Conservation (phyloP, 1,284 basidiomycete species). For the Crepidotus sp. region DNA sequence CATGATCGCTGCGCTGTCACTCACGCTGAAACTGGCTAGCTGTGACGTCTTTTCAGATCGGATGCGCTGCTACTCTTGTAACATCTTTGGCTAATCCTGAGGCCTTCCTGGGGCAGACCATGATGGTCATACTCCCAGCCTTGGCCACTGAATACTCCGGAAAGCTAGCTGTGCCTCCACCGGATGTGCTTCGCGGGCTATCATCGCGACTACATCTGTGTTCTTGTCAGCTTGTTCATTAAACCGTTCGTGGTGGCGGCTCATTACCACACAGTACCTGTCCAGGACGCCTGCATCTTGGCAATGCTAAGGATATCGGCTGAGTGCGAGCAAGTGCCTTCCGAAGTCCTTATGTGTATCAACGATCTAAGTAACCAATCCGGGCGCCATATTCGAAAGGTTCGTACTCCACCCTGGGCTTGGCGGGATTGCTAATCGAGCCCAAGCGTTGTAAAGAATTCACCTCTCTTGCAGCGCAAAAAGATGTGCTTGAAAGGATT, state of each 20-base stretch:
- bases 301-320: conserved; percentile 57
- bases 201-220: conserved; percentile 36
- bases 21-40: conserved; percentile 27
- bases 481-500: conserved; percentile 35
- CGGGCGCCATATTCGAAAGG: conserved; percentile 47
- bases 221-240: conserved; percentile 34
- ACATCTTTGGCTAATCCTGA: conserved; percentile 38
- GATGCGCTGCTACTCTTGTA: conserved; percentile 43
- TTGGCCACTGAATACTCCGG: conserved; percentile 53
- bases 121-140: conserved; percentile 56
- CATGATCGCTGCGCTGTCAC: not conserved
- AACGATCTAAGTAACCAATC: conserved; percentile 34
- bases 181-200: conserved; percentile 43
- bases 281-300: conserved; percentile 62
- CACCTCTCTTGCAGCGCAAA: conserved; percentile 36
- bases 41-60: conserved; percentile 34
- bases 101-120: conserved; percentile 41
- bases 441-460: conserved; percentile 62
- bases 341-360: conserved; percentile 35
- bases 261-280: conserved; percentile 35
- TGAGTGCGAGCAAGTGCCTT: conserved; percentile 47
- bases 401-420: conserved; percentile 21
- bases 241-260: not conserved
- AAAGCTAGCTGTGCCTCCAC: conserved; percentile 41
- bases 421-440: conserved; percentile 12